phyloP scores from a whole-genome alignment of 805 yeast genomes.

The Ogataea ganodermae region DNA sequence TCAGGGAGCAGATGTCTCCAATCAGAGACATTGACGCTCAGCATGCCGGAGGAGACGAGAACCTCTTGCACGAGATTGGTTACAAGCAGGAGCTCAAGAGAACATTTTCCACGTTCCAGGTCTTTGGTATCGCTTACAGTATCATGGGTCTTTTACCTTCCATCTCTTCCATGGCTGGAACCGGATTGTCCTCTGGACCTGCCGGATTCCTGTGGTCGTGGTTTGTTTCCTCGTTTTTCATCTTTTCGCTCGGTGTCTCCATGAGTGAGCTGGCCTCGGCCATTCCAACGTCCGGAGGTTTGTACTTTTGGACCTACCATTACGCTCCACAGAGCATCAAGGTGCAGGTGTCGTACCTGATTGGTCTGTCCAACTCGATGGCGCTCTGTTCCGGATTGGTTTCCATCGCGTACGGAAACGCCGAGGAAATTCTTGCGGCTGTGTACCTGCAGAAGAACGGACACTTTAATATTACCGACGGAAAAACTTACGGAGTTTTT shows the following conservation, averaged over 20 bases:
- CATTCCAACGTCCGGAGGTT: conserved; percentile 75
- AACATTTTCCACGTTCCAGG: conserved; percentile 60
- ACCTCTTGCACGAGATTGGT: conserved; percentile 57
- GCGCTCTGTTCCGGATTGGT: conserved; percentile 69
- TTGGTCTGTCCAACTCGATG: conserved; percentile 68
- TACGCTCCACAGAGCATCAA: conserved; percentile 58
- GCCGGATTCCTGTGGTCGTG: conserved; percentile 74
- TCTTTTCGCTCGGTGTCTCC: conserved; percentile 57
- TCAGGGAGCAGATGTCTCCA: conserved; percentile 27
- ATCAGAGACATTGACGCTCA: conserved; percentile 33
- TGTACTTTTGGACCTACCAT: conserved; percentile 68
- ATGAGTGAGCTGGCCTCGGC: conserved; percentile 70
- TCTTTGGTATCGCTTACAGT: conserved; percentile 70
- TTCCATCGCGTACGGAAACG: conserved; percentile 70
- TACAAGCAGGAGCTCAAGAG: conserved; percentile 69
- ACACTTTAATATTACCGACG: conserved; percentile 53
- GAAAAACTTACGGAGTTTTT: conserved; percentile 62
- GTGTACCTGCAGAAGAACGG: conserved; percentile 56
- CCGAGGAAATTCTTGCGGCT: conserved; percentile 58
- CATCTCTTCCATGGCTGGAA: conserved; percentile 54
- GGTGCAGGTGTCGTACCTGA: conserved; percentile 58
- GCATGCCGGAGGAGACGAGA: conserved; percentile 31
- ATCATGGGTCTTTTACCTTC: conserved; percentile 74
- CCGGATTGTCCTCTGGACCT: conserved; percentile 63
- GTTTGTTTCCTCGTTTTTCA: conserved; percentile 58